Conservation (phyloP, 139 green algal genomes). For the Coccomyxa sp. region DNA sequence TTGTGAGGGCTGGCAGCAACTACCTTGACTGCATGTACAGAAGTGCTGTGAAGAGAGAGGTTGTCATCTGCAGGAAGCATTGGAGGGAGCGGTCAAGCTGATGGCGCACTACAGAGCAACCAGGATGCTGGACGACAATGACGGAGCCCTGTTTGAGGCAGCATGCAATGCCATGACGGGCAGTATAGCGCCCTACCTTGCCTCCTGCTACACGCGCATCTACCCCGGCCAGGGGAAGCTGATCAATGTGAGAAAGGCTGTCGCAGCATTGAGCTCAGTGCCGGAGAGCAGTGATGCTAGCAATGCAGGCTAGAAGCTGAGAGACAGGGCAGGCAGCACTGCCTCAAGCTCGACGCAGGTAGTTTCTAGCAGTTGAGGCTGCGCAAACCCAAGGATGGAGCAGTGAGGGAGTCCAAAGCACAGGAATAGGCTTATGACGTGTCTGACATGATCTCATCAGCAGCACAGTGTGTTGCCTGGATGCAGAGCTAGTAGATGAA, state of each 20-base stretch:
- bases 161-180: conserved; percentile 36
- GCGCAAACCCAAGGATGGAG: no score
- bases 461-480: no score
- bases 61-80: conserved; percentile 43
- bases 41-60: background rate
- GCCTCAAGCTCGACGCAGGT: no score
- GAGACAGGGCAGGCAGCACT: no score
- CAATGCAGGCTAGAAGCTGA: no score
- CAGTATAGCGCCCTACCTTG: conserved; percentile 53
- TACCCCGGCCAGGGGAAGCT: conserved; percentile 30
- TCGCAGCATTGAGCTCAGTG: background rate
- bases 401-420: no score
- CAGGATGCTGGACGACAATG: conserved; percentile 35
- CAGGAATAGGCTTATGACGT: no score
- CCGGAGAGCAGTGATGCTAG: no score
- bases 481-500: no score
- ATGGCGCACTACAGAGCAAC: conserved; percentile 57
- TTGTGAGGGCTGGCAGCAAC: background rate
- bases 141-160: conserved; percentile 36
- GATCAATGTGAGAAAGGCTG: background rate
- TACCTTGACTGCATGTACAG: background rate
- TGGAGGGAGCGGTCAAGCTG: conserved; percentile 41
- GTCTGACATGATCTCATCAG: no score
- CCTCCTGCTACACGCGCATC: conserved; percentile 49
- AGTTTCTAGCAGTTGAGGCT: no score